These are phyloP conservation scores for Fusarium keratoplasticum DNA, from an alignment of 2,329 filamentous ascomycete species.

Conservation along the genomic window DNA sequence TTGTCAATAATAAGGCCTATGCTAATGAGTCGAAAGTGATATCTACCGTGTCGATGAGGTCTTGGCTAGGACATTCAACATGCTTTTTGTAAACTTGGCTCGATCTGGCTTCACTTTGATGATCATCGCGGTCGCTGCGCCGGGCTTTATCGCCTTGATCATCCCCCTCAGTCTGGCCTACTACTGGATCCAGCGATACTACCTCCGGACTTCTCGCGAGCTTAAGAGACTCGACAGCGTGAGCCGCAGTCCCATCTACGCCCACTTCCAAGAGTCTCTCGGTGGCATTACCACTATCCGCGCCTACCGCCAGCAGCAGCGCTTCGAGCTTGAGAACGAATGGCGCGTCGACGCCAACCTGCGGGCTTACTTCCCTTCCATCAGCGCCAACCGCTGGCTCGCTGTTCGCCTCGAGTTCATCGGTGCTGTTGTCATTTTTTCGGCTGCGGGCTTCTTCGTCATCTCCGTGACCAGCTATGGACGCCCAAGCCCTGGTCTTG, in stretches of 20 bases:
- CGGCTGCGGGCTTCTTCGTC: slow-evolving; percentile 84
- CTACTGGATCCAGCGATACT: slow-evolving; percentile 95
- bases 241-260: slow-evolving; percentile 94
- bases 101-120: slow-evolving; percentile 85
- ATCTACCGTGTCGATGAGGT: slow-evolving; percentile 91
- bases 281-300: slow-evolving; percentile 95
- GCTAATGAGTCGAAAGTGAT: slow-evolving; percentile 63
- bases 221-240: slow-evolving; percentile 96
- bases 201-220: slow-evolving; percentile 94
- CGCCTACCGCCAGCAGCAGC: slow-evolving; percentile 87
- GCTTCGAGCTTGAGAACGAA: slow-evolving; percentile 94
- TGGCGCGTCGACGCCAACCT: slow-evolving; percentile 97
- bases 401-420: slow-evolving; percentile 96
- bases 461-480: slow-evolving; percentile 79
- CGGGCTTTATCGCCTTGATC: slow-evolving; percentile 83
- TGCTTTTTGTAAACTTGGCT: slow-evolving; percentile 85
- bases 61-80: slow-evolving; percentile 96
- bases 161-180: slow-evolving; percentile 85
- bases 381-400: slow-evolving; percentile 94
- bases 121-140: slow-evolving; percentile 85
- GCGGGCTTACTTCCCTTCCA: slow-evolving; percentile 93
- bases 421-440: slow-evolving; percentile 91
- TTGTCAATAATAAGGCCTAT: not conserved
- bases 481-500: slow-evolving; percentile 75
- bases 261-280: slow-evolving; percentile 97